Conservation (phyloP, 1,284 basidiomycete species). For the Sporisorium scitamineum region DNA sequence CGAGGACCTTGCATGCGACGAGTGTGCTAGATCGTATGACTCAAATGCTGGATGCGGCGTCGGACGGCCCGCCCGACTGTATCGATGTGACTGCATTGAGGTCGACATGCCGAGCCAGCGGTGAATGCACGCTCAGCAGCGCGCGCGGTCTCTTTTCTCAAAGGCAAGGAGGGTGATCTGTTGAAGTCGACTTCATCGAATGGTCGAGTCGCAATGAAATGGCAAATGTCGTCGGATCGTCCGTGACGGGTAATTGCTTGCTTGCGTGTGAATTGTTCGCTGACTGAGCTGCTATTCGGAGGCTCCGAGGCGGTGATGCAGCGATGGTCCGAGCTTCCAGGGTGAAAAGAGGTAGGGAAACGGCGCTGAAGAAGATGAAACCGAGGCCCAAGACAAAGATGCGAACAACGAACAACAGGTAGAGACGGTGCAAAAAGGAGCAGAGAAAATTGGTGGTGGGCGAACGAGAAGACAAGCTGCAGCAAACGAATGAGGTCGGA, state of each 20-base stretch:
- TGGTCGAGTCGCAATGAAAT: neutral
- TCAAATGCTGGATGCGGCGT: conserved; percentile 16
- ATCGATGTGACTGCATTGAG: conserved; percentile 19
- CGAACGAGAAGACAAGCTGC: conserved; percentile 5
- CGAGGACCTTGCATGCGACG: conserved; percentile 2
- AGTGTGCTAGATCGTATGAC: conserved; percentile 30
- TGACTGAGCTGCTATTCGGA: neutral
- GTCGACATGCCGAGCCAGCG: conserved; percentile 22
- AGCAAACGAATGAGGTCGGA: conserved; percentile 4
- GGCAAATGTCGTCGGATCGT: neutral
- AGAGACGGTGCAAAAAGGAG: conserved; percentile 3
- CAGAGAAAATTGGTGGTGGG: conserved; percentile 2
- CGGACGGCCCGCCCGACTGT: conserved; percentile 3
- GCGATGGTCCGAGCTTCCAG: conserved; percentile 3
- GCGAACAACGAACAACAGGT: neutral
- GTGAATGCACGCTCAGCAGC: neutral
- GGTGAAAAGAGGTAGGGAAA: neutral
- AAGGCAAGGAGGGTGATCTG: neutral
- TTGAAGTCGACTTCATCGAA: conserved; percentile 1
- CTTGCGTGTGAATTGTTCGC: neutral
- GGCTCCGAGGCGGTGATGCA: neutral
- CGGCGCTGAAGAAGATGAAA: neutral
- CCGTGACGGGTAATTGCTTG: neutral
- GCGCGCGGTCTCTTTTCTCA: neutral
- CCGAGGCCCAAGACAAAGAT: neutral